Conservation (phyloP, 257 asterid species). For the Solanum corneliomulleri region DNA sequence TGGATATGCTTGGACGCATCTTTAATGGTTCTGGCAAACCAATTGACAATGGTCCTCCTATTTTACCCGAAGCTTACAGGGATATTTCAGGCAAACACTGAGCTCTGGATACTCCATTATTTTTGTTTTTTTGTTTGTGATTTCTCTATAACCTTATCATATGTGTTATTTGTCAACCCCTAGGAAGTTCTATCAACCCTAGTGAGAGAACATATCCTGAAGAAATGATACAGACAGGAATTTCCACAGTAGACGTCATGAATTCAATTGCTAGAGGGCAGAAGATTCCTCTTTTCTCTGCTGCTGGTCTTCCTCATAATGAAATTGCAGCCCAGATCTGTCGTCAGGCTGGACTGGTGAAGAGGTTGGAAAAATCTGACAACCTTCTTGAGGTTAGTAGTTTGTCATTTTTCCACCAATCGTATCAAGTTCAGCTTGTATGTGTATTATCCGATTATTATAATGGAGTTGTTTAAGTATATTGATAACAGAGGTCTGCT, state of each 20-base stretch:
- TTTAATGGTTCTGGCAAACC: slow-evolving; percentile 60
- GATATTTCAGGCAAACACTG: slow-evolving; percentile 83
- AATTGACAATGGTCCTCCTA: slow-evolving; percentile 96
- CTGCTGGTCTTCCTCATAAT: slow-evolving; percentile 99
- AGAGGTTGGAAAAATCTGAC: slow-evolving; percentile 79
- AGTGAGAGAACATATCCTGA: slow-evolving; percentile 98
- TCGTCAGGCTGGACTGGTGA: slow-evolving; percentile 99
- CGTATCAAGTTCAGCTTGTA: background rate
- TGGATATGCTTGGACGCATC: slow-evolving; percentile 49
- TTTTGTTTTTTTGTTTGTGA: background rate
- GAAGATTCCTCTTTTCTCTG: slow-evolving; percentile 94
- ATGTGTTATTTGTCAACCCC: slow-evolving; percentile 4
- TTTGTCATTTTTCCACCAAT: background rate
- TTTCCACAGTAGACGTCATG: slow-evolving; percentile 97
- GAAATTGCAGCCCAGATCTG: slow-evolving; percentile 99
- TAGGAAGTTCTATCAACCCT: slow-evolving; percentile 98
- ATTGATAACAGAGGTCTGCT: background rate
- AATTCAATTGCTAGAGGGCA: slow-evolving; percentile 98
- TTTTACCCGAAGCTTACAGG: slow-evolving; percentile 96
- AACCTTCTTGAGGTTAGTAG: slow-evolving; percentile 69
- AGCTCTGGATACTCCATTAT: background rate
- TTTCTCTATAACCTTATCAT: background rate
- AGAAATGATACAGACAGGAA: slow-evolving; percentile 98
- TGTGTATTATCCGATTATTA: background rate
- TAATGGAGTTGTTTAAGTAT: background rate